Conservation (phyloP, 2,329 filamentous ascomycete genomes). For the Sphaerulina populicola region DNA sequence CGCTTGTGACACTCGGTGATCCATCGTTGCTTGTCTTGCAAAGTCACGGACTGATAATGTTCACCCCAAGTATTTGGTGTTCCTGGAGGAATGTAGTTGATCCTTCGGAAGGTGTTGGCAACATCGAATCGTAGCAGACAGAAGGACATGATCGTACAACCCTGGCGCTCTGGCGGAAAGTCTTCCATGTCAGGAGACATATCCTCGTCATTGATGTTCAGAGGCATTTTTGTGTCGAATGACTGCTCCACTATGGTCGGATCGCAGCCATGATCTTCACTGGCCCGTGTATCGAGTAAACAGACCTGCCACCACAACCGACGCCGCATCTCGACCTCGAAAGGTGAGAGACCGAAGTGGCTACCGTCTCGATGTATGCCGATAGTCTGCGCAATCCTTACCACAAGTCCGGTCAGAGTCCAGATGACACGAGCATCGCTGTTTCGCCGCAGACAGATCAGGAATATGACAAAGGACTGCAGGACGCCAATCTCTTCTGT, state of each 20-base stretch:
- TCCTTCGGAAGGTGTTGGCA: conserved; percentile 40
- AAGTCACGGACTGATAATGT: conserved; percentile 38
- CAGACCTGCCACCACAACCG: conserved; percentile 54
- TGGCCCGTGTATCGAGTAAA: conserved; percentile 52
- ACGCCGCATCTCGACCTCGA: conserved; percentile 53
- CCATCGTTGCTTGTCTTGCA: conserved; percentile 44
- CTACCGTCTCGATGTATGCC: conserved; percentile 53
- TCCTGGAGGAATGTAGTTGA: conserved; percentile 39
- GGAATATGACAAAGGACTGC: conserved; percentile 55
- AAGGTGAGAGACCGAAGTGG: conserved; percentile 49
- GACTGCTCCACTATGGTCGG: conserved; percentile 50
- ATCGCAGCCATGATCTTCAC: conserved; percentile 57
- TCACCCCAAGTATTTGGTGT: conserved; percentile 37
- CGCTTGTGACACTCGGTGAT: conserved; percentile 42
- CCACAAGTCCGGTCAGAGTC: conserved; percentile 51
- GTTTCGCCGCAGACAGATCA: conserved; percentile 49
- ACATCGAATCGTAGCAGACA: conserved; percentile 48
- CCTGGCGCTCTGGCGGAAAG: conserved; percentile 41
- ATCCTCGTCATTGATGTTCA: conserved; percentile 50
- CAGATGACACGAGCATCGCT: conserved; percentile 47
- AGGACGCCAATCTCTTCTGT: conserved; percentile 55
- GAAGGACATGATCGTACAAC: conserved; percentile 53
- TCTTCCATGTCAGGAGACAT: conserved; percentile 44
- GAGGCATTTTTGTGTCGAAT: conserved; percentile 53
- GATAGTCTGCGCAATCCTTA: conserved; percentile 52